Base-by-base conservation (phyloP, 768 basidiomycete genomes). In the Boletus vermiculosoides region DNA sequence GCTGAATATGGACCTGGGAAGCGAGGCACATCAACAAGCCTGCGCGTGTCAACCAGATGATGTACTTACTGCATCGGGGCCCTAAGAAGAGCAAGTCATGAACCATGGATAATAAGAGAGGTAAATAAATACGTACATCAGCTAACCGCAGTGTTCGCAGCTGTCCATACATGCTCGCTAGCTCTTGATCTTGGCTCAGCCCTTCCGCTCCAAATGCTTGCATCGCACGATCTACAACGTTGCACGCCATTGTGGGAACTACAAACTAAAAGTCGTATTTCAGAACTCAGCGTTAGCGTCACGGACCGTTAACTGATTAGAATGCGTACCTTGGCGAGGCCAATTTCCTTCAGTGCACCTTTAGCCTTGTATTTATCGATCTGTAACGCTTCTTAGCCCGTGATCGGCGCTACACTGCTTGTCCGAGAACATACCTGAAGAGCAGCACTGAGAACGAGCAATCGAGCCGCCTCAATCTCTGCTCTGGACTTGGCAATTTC, bases 141-240 rank as follows among this genome's bases (percentile, higher is more conserved):
- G 92, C 92, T 64, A 92, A 80, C 31, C 96, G 85, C 23, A 99
- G 80, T 0, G 95, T 97, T 52, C 97, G 82, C 61, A 98, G 70
- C 10, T 82, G 81, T 28, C 92, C 90, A 80, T 85, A 98, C 57
- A 81, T 80, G 49, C 72, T 66, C 0, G 96, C 94, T 34, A 99
- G 82, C 22, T 84, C 83, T 36, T 87, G 87, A 65, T 98, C 96
- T 74, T 97, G 93, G 23, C 83, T 90, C 45, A 99, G 76, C 34
- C 97, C 97, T 73, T 98, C 96, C n/a, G 94, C 97, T 51, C 97
- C 97, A 65, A 89, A 94, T 0, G 90, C 79, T 77, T 99, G 97
- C 50, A 98, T 98, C 2, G 94, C 89, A n/a, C 94, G 87, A 74
- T 99, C 97, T 39, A 98, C 80, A 45, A 99, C 89, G 23, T 77